Base-by-base conservation (phyloP, 202 grass and related monocot species). In the Saccharum hybrid region DNA sequence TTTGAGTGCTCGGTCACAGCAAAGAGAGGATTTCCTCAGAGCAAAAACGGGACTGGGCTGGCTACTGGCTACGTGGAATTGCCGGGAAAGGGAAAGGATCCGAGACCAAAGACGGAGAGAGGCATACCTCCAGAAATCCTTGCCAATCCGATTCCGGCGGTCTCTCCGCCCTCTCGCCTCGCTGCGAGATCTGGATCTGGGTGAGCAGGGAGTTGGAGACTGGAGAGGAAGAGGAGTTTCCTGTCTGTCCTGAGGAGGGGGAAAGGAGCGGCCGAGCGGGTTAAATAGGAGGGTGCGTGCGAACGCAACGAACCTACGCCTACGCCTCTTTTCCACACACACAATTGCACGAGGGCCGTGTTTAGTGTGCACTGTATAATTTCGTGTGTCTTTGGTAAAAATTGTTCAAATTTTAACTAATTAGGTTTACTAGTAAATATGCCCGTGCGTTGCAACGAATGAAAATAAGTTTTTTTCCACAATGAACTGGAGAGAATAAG, bases 181-280 rank as follows among this genome's bases (percentile, higher is more conserved):
- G 34, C 65, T 34, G 65, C n/a, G 78, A 69, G 78, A 81, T 81
- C 78, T 69, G 78, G 78, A 70, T 81, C 78, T 81, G 49, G 13
- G 7, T 16, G 45, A 14, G 63, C 48, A 8, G 6, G 52, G 19
- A 54, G 46, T 38, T 9, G 7, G 54, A 62, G 10, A 28, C 10
- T 28, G 59, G 23, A 62, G 10, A 28, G 46, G 64, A 22, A 67
- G 77, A 66, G 63, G 63, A 68, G 61, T 66, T 65, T 68, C 31
- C 36, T 14, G 36, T 6, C 10, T 38, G 41, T 39, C 3, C 22
- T 10, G 59, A 19, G 37, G 8, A 4, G 69, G 10, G 12, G 7
- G 5, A 23, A 64, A 5, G 75, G 8, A 48, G 59, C 33, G 5
- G 75, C 14, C 33, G 45, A 15, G n/a, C 45, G 12, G 33, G 19